A percentile compares a stretch with the other conserved stretches of the same genome.
Evolutionary conservation across 2,329 filamentous ascomycete genomes (phyloP).

Genomic region (Phialocephala subalpina): DNA sequence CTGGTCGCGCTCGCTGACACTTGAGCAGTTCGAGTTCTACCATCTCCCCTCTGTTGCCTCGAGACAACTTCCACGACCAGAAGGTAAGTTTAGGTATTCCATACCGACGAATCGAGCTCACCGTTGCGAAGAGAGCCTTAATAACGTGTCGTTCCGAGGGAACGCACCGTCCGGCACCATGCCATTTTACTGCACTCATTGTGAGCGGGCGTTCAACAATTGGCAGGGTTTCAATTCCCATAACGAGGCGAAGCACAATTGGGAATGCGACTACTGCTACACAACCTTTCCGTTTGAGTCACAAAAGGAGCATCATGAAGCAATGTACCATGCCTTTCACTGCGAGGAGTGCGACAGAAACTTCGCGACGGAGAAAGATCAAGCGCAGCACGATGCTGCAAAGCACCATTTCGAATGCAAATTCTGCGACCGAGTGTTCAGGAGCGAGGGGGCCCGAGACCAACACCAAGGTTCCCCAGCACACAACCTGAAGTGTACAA

Average conservation of each 20-base stretch:
- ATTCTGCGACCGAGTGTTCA: not conserved
- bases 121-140: no score
- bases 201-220: not conserved
- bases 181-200: not conserved
- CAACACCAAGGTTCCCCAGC: not conserved
- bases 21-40: no score
- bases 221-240: not conserved
- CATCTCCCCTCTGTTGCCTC: no score
- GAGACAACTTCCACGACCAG: no score
- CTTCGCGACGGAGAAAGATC: not conserved
- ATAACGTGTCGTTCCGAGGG: not conserved
- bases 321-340: not conserved
- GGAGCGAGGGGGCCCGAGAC: not conserved
- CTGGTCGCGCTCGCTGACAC: no score
- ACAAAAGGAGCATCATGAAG: not conserved
- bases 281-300: not conserved
- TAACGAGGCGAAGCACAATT: not conserved
- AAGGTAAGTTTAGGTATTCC: no score
- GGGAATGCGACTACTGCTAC: not conserved
- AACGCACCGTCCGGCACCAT: not conserved
- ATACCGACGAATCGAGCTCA: no score
- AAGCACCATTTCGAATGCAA: not conserved
- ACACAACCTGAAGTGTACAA: not conserved
- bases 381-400: not conserved
- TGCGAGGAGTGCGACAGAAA: not conserved